These are phyloP conservation scores for Candida silvatica DNA, from an alignment of 805 yeast genomes.

Conservation along the genomic window DNA sequence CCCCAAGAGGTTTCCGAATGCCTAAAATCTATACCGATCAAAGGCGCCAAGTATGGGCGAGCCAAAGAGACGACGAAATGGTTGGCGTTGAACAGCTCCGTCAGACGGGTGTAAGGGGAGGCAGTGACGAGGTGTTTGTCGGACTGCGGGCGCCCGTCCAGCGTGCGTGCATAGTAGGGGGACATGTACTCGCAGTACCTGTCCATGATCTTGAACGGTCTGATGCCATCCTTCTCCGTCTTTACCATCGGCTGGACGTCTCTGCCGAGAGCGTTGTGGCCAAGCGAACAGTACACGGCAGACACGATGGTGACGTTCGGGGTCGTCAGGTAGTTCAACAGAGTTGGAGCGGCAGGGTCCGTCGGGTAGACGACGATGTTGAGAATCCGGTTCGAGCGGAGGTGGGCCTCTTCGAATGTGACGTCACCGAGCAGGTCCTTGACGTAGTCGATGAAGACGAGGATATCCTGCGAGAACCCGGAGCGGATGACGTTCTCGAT, in stretches of 20 bases:
- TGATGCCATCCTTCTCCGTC: conserved; percentile 37
- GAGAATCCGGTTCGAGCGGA: conserved; percentile 66
- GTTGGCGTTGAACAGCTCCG: conserved; percentile 91
- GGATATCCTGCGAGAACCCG: conserved; percentile 82
- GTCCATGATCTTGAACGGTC: conserved; percentile 13
- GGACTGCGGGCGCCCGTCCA: conserved; percentile 9
- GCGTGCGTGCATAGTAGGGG: conserved; percentile 31
- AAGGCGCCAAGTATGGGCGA: conserved; percentile 88
- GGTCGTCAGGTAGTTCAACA: conserved; percentile 83
- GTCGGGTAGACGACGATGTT: conserved; percentile 84
- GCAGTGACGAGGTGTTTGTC: conserved; percentile 7
- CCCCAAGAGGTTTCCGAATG: conserved; percentile 37
- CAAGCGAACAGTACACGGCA: conserved; percentile 81
- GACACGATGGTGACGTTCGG: conserved; percentile 89
- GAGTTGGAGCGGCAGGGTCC: conserved; percentile 56
- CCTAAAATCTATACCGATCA: conserved; percentile 73
- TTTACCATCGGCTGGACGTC: conserved; percentile 52
- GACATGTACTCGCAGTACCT: conserved; percentile 32
- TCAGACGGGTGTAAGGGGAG: conserved; percentile 78
- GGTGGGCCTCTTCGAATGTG: conserved; percentile 91
- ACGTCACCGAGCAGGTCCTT: conserved; percentile 65
- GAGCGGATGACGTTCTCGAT: conserved; percentile 68
- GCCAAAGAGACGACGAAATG: conserved; percentile 89
- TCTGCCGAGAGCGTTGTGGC: conserved; percentile 61
- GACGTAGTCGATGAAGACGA: conserved; percentile 72